Evolutionary conservation across 2,329 filamentous ascomycete genomes (phyloP).

Genomic region (Boeremia lycopersici): DNA sequence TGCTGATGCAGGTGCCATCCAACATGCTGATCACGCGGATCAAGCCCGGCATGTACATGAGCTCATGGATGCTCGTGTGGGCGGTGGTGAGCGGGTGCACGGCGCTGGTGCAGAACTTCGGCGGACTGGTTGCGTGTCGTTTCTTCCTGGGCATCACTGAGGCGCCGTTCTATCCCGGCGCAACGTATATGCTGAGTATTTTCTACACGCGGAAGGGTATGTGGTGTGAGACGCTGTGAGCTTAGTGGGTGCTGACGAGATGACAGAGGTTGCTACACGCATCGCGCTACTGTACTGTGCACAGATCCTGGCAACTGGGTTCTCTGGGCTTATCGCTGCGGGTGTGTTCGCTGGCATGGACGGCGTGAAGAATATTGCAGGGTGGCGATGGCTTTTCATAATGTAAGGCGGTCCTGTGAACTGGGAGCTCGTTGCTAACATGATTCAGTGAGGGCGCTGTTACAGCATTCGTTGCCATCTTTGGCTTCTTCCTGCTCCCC

Average conservation of each 20-base stretch:
- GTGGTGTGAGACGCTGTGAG: not conserved
- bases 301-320: constrained; percentile 49
- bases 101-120: constrained; percentile 41
- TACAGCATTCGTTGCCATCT: constrained; percentile 34
- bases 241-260: constrained; percentile 41
- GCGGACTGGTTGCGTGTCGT: constrained; percentile 38
- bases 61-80: constrained; percentile 46
- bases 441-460: constrained; percentile 31
- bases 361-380: constrained; percentile 35
- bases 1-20: constrained; percentile 47
- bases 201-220: constrained; percentile 65
- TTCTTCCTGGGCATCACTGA: constrained; percentile 42
- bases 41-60: constrained; percentile 41
- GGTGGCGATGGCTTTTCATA: constrained; percentile 49
- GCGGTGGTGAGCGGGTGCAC: constrained; percentile 44
- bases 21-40: constrained; percentile 52
- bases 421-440: constrained; percentile 1
- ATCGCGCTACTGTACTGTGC: constrained; percentile 49
- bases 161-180: constrained; percentile 62
- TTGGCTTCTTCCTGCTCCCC: constrained; percentile 38
- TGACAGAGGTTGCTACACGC: constrained; percentile 43
- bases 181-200: constrained; percentile 66
- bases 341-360: constrained; percentile 46
- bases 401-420: constrained; percentile 38
- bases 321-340: constrained; percentile 54